Evolutionary conservation across 163 green algal genomes (phyloP).

Genomic region (Chlamydomonas reinhardtii): DNA sequence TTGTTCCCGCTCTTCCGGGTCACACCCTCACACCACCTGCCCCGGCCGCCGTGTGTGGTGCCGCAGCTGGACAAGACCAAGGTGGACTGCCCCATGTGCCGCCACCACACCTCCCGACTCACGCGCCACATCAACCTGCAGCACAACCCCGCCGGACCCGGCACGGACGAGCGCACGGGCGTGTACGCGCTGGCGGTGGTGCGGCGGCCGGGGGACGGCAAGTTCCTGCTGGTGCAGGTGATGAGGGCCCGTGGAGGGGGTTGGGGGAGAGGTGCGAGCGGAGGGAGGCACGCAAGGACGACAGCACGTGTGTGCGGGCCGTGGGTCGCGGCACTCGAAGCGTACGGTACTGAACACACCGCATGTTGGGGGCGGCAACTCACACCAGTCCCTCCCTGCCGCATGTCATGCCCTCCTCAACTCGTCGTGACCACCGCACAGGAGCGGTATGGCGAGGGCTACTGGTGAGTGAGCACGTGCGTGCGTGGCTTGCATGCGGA

Average conservation of each 20-base stretch:
- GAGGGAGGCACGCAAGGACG: no score
- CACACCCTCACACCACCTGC: background rate
- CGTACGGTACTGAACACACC: no score
- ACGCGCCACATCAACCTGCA: constrained; percentile 31
- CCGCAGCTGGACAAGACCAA: constrained; percentile 10
- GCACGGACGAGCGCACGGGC: constrained; percentile 39
- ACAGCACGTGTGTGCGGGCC: no score
- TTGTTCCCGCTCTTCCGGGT: no score
- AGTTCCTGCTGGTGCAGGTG: constrained; percentile 61
- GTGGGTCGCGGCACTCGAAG: no score
- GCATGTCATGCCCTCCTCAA: background rate
- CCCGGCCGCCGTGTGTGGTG: no score
- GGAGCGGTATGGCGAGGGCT: constrained; percentile 47
- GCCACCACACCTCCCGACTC: background rate
- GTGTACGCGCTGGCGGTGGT: constrained; percentile 51
- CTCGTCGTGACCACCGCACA: background rate
- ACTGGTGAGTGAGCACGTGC: constrained; percentile 17
- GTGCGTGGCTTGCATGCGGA: no score
- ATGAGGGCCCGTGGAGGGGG: background rate
- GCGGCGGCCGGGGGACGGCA: constrained; percentile 51
- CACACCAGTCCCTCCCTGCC: no score
- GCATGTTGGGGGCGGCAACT: no score
- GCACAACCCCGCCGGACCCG: background rate
- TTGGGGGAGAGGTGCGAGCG: background rate
- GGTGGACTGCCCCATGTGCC: constrained; percentile 14